Conservation (phyloP, 805 yeast genomes). For the Kockiozyma suomiensis region DNA sequence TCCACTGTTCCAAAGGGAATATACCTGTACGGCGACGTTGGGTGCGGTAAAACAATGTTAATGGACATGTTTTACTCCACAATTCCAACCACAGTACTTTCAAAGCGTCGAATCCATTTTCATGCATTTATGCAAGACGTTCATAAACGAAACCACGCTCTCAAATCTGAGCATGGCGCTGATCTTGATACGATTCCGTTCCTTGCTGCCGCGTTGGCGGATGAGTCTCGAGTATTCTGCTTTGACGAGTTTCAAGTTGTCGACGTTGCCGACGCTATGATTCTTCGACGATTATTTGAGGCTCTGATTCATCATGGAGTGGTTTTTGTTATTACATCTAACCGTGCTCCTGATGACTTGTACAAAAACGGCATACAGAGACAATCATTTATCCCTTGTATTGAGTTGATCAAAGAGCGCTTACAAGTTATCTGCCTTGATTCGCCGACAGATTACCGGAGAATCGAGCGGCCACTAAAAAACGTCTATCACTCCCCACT, state of each 20-base stretch:
- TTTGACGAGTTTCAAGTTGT: constrained; percentile 98
- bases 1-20: constrained; percentile 67
- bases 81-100: constrained; percentile 67
- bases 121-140: constrained; percentile 96
- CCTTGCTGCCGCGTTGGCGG: constrained; percentile 81
- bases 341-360: constrained; percentile 90
- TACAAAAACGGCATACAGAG: constrained; percentile 94
- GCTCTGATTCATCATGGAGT: constrained; percentile 70
- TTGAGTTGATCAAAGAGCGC: constrained; percentile 69
- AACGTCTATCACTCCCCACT: constrained; percentile 77
- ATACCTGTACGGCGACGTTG: constrained; percentile 95
- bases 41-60: constrained; percentile 97
- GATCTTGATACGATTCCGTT: constrained; percentile 82
- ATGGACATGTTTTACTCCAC: constrained; percentile 94
- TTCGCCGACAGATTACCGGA: constrained; percentile 93
- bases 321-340: constrained; percentile 88
- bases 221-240: constrained; percentile 75
- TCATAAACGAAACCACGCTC: constrained; percentile 82
- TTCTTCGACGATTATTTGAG: constrained; percentile 74
- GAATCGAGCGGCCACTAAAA: constrained; percentile 78
- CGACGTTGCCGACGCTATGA: constrained; percentile 98
- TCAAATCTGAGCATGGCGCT: constrained; percentile 64
- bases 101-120: constrained; percentile 84
- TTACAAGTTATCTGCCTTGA: constrained; percentile 78
- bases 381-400: constrained; percentile 89